phyloP scores from a whole-genome alignment of 2,329 filamentous ascomycete genomes.

The Alternaria burnsii region DNA sequence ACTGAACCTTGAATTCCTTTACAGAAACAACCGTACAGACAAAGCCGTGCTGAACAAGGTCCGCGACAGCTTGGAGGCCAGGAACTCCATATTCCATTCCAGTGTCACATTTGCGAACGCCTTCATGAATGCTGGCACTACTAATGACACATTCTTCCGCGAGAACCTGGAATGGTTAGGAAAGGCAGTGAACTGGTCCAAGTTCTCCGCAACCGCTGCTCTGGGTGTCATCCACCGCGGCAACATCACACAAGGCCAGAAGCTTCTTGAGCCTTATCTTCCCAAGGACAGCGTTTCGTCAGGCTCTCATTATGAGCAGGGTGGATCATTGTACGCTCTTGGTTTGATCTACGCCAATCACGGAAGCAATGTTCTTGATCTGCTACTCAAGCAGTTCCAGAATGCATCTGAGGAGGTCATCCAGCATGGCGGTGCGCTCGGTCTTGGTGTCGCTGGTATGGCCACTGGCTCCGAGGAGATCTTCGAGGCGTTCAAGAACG shows the following conservation, averaged over 20 bases:
- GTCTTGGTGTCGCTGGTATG: constrained; percentile 97
- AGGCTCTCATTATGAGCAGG: constrained; percentile 94
- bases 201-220: constrained; percentile 96
- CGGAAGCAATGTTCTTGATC: constrained; percentile 86
- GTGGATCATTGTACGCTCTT: constrained; percentile 93
- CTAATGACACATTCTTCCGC: constrained; percentile 97
- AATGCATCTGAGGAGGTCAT: constrained; percentile 88
- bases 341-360: constrained; percentile 98
- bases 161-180: constrained; percentile 98
- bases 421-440: constrained; percentile 93
- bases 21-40: constrained; percentile 93
- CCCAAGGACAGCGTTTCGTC: constrained; percentile 76
- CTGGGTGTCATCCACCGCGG: constrained; percentile 96
- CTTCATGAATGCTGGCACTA: constrained; percentile 99
- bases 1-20: constrained; percentile 94
- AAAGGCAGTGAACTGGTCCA: constrained; percentile 99
- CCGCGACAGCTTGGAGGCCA: constrained; percentile 90
- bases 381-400: constrained; percentile 77
- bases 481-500: constrained; percentile 87
- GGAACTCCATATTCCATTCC: constrained; percentile 98
- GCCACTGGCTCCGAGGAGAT: constrained; percentile 90
- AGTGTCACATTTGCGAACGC: constrained; percentile 97
- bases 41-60: constrained; percentile 94
- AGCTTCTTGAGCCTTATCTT: constrained; percentile 92
- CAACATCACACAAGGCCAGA: constrained; percentile 91